These are phyloP conservation scores for Beauveria bassiana DNA, from an alignment of 2,329 filamentous ascomycete species.

Conservation along the genomic window DNA sequence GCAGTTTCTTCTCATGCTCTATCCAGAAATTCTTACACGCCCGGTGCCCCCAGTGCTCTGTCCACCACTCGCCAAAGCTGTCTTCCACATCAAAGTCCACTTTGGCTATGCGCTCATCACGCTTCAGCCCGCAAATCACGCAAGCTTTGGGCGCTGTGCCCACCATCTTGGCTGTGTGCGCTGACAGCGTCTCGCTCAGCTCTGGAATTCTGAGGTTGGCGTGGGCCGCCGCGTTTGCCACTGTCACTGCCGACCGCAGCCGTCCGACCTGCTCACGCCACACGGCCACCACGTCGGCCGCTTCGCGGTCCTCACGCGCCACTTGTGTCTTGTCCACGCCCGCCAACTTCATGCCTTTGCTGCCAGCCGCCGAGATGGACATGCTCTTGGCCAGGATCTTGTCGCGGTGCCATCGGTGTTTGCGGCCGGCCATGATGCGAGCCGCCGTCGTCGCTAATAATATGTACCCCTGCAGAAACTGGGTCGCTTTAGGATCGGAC, in stretches of 20 bases:
- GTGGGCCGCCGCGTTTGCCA: slow-evolving; percentile 53
- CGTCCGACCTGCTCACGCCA: slow-evolving; percentile 73
- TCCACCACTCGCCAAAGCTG: slow-evolving; percentile 95
- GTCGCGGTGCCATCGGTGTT: slow-evolving; percentile 85
- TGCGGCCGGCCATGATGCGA: slow-evolving; percentile 78
- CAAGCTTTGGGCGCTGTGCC: slow-evolving; percentile 68
- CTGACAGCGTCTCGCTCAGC: slow-evolving; percentile 58
- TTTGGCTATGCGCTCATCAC: slow-evolving; percentile 73
- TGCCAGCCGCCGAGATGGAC: slow-evolving; percentile 70
- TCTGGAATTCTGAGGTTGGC: slow-evolving; percentile 56
- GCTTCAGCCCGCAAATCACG: slow-evolving; percentile 77
- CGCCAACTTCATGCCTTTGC: slow-evolving; percentile 85
- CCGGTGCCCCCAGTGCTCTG: slow-evolving; percentile 77
- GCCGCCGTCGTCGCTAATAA: slow-evolving; percentile 59
- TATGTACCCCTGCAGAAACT: slow-evolving; percentile 59
- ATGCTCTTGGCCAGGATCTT: slow-evolving; percentile 77
- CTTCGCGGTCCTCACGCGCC: slow-evolving; percentile 78
- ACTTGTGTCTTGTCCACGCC: slow-evolving; percentile 77
- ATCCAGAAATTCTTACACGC: slow-evolving; percentile 82
- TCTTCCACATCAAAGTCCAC: slow-evolving; percentile 75
- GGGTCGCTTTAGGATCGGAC: slow-evolving; percentile 51
- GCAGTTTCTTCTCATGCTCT: slow-evolving; percentile 61
- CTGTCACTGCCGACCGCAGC: slow-evolving; percentile 63
- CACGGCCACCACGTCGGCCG: slow-evolving; percentile 62
- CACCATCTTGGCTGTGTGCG: slow-evolving; percentile 64